Conservation (phyloP, 1,139 yeast genomes). For the Yamadazyma taylorii region DNA sequence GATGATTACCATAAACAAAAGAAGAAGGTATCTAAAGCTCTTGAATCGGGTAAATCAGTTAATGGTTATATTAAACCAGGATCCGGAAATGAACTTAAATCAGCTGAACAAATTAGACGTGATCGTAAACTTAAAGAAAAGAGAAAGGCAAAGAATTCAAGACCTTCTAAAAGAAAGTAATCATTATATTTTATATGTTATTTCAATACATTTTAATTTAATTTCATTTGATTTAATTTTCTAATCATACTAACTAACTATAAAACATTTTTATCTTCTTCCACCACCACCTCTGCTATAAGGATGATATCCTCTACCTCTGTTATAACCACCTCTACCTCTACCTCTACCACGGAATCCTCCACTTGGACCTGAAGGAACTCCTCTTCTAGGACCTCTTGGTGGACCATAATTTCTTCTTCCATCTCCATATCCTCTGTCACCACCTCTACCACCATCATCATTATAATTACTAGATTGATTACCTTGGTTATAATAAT, state of each 20-base stretch:
- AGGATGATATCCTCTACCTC: conserved; percentile 31
- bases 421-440: conserved; percentile 22
- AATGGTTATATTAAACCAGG: conserved; percentile 65
- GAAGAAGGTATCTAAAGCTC: conserved; percentile 78
- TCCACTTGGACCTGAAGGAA: conserved; percentile 32
- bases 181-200: background rate
- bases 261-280: conserved; percentile 11
- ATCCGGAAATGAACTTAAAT: conserved; percentile 59
- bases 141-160: conserved; percentile 80
- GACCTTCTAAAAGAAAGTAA: conserved; percentile 52
- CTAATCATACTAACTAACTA: too few species aligned
- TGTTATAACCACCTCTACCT: conserved; percentile 21
- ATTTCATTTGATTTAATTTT: too few species aligned
- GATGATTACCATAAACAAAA: conserved; percentile 85
- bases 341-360: conserved; percentile 15
- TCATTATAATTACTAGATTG: conserved; percentile 15
- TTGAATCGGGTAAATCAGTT: conserved; percentile 70
- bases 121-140: conserved; percentile 68
- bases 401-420: conserved; percentile 35
- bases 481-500: too few species aligned
- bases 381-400: conserved; percentile 42
- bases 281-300: conserved; percentile 28
- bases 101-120: conserved; percentile 78
- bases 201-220: background rate
- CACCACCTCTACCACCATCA: conserved; percentile 15